These are phyloP conservation scores for Bacterosira constricta DNA, from an alignment of 108 stramenopile genomes.

Conservation along the genomic window DNA sequence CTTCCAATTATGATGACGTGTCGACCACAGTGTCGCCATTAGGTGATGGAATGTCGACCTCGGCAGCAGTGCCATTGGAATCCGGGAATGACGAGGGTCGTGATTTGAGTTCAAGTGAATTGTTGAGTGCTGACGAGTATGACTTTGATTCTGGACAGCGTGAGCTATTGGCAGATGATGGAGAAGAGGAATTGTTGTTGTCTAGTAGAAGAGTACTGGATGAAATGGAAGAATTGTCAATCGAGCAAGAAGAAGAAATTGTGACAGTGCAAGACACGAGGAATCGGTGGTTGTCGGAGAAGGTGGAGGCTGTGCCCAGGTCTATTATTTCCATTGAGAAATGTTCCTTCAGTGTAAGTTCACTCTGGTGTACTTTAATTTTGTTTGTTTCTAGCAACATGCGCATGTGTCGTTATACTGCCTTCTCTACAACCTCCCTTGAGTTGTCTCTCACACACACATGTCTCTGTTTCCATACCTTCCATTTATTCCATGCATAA, in stretches of 20 bases:
- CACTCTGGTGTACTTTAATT: background rate
- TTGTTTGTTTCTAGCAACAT: background rate
- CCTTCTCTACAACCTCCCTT: too few species aligned
- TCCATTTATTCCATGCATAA: too few species aligned
- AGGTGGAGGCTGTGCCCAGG: background rate
- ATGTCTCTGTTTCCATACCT: too few species aligned
- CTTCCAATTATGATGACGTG: too few species aligned
- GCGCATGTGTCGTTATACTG: too few species aligned
- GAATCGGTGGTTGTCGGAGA: background rate
- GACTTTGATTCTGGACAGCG: background rate
- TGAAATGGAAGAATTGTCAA: background rate
- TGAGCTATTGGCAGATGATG: background rate
- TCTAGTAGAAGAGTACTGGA: too few species aligned
- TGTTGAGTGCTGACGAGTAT: background rate
- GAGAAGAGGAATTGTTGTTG: background rate
- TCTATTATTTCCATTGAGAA: background rate
- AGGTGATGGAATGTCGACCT: too few species aligned
- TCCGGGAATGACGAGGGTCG: too few species aligned
- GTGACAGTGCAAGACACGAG: background rate
- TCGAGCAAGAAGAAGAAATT: background rate
- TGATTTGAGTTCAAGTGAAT: too few species aligned
- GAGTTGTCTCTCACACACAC: too few species aligned
- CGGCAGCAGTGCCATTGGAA: background rate
- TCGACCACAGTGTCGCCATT: background rate
- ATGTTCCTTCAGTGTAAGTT: slow-evolving; percentile 2